These are phyloP conservation scores for Penicillium aurantiogriseum DNA, from an alignment of 2,329 filamentous ascomycete species.

Conservation along the genomic window DNA sequence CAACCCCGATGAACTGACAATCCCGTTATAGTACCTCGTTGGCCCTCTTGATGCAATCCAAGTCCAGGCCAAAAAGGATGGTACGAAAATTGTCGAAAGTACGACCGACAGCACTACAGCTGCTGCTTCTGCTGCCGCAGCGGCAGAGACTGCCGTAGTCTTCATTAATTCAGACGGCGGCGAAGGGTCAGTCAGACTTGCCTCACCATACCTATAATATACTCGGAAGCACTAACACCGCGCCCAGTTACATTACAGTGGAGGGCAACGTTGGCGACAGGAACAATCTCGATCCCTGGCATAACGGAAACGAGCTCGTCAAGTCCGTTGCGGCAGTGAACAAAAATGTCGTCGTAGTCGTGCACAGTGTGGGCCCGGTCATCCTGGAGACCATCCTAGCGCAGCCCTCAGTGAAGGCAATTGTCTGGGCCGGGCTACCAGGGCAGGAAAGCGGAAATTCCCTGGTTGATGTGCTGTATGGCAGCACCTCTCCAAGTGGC, in stretches of 20 bases:
- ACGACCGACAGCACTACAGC: constrained; percentile 39
- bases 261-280: constrained; percentile 58
- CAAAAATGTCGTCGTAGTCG: constrained; percentile 62
- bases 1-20: background rate
- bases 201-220: accelerated
- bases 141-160: constrained; percentile 46
- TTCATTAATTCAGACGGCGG: constrained; percentile 51
- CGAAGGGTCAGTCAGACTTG: constrained; percentile 37
- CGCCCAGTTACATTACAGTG: constrained; percentile 44
- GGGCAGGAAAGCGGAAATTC: constrained; percentile 54
- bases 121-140: constrained; percentile 39
- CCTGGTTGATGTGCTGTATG: constrained; percentile 49
- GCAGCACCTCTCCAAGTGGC: constrained; percentile 48
- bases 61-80: constrained; percentile 35
- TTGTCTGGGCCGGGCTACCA: constrained; percentile 64
- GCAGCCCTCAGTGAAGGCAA: constrained; percentile 61
- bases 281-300: constrained; percentile 50
- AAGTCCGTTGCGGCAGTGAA: constrained; percentile 57
- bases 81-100: constrained; percentile 45
- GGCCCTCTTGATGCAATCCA: constrained; percentile 46
- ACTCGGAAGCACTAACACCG: background rate
- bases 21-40: constrained; percentile 39
- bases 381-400: constrained; percentile 62
- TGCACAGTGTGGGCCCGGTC: constrained; percentile 63
- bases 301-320: constrained; percentile 48